Evolutionary conservation across 768 basidiomycete species (phyloP), one percentile per base, ranked within the genome.

Genomic region (Amanita rimosa): DNA sequence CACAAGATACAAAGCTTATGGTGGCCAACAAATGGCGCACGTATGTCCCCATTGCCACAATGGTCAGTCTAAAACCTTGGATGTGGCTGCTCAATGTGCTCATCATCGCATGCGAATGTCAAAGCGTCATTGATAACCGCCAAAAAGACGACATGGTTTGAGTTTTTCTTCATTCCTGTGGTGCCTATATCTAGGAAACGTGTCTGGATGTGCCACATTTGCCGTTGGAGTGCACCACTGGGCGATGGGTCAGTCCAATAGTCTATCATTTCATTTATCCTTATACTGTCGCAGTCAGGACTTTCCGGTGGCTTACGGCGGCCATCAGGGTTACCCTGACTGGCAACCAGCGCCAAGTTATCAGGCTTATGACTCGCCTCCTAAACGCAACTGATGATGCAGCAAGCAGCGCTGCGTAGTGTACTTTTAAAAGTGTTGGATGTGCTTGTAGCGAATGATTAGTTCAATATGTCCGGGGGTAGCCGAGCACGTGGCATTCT

Each of bases 31-130:
- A n/a, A 2, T 66, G 7, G 62, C 76, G 17, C 71, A 77, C 45
- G 57, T 83, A 45, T 88, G 85, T 57, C 85, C 85, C 13, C 71
- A 75, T 45, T 88, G 85, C 55, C 71, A 84, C 59, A 86, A 88
- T 51, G 74, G 85, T 83, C 39, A 46, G 70, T 56, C 5, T n/a
- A n/a, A 36, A 3, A 36, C 33, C 42, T n/a, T 40, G 14, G 6
- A 29, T 19, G 11, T 26, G 9, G 7, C 6, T 3, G 3, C 6
- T 13, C 21, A 26, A 17, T 48, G 34, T 26, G 47, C 21, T 14
- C n/a, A n/a, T n/a, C n/a, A n/a, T n/a, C n/a, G n/a, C n/a, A n/a
- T n/a, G n/a, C n/a, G n/a, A 24, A 3, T 24, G 22, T 24, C 22
- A 24, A 26, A 84, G 84, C 67, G 19, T 71, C 79, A 44, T 78